Conservation (phyloP, 768 basidiomycete species). For the Exsudoporus frostii region DNA sequence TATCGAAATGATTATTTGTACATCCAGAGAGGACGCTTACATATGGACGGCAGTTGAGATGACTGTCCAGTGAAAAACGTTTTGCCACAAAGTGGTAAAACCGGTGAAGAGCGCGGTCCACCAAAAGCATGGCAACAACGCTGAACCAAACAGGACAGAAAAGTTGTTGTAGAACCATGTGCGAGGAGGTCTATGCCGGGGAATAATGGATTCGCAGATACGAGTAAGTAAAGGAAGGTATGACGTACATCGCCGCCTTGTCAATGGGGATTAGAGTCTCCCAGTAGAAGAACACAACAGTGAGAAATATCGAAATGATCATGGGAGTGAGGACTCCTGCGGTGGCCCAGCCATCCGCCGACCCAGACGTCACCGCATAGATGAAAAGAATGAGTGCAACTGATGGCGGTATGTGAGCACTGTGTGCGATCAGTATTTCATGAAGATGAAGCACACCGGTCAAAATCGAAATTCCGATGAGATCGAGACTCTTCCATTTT, state of each 20-base stretch:
- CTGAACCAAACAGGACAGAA: conserved; percentile 34
- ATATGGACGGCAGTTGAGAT: conserved; percentile 40
- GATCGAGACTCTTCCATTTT: conserved; percentile 34
- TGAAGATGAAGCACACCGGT: conserved; percentile 26
- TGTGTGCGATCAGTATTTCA: not conserved
- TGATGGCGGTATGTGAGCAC: conserved; percentile 10
- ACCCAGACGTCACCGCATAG: conserved; percentile 43
- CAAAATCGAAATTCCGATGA: conserved; percentile 37
- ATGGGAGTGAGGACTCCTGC: conserved; percentile 45
- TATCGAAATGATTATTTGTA: not conserved
- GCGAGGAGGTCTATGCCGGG: conserved; percentile 35
- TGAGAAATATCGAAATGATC: conserved; percentile 41
- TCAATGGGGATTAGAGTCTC: conserved; percentile 40
- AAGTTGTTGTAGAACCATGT: conserved; percentile 44
- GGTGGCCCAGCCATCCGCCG: conserved; percentile 47
- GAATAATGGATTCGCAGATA: not conserved
- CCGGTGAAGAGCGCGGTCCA: conserved; percentile 35
- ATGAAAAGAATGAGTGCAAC: conserved; percentile 39
- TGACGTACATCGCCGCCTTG: conserved; percentile 40
- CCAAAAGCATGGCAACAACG: conserved; percentile 41
- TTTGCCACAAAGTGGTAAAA: conserved; percentile 41
- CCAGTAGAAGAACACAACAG: conserved; percentile 48
- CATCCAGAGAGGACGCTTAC: conserved; percentile 21
- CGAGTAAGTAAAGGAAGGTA: not conserved
- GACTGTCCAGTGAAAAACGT: conserved; percentile 40